A percentile compares a stretch with the other conserved stretches of the same genome.
These are phyloP conservation scores for Solanum hybrid DNA, from an alignment of 305 asterid species.

Conservation along the genomic window DNA sequence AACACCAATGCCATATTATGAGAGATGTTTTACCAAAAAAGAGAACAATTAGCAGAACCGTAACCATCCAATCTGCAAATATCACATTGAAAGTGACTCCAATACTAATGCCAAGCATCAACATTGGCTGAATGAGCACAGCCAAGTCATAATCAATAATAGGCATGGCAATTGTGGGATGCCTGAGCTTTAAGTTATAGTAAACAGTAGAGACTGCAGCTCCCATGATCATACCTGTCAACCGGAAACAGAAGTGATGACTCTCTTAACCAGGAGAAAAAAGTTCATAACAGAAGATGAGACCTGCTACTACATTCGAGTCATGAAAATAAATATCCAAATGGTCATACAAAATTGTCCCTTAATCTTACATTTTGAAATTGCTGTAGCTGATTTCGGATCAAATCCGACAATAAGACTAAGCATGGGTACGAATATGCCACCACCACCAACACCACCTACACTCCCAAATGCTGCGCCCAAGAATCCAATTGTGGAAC, in stretches of 20 bases:
- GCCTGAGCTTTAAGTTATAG: constrained; percentile 79
- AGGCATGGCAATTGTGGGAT: constrained; percentile 94
- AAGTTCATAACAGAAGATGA: background rate
- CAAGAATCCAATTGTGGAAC: constrained; percentile 76
- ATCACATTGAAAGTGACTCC: constrained; percentile 89
- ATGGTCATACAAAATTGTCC: background rate
- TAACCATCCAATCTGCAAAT: constrained; percentile 97
- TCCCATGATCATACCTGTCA: constrained; percentile 97
- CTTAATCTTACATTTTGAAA: constrained; percentile 77
- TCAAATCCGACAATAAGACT: constrained; percentile 76
- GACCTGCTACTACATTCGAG: background rate
- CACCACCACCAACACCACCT: constrained; percentile 98
- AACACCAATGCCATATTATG: background rate
- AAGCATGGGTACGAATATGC: constrained; percentile 94
- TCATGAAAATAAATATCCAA: background rate
- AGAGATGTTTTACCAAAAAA: constrained; percentile 42
- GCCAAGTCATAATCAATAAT: constrained; percentile 94
- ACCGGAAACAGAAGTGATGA: background rate
- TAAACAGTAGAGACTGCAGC: constrained; percentile 87
- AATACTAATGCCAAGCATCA: constrained; percentile 88
- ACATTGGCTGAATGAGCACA: constrained; percentile 95
- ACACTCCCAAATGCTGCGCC: constrained; percentile 98
- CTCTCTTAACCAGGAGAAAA: background rate
- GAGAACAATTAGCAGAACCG: constrained; percentile 80
- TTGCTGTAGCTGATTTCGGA: constrained; percentile 88